Evolutionary conservation across 345 rosid species (phyloP).

Genomic region (Raphanus sativus): DNA sequence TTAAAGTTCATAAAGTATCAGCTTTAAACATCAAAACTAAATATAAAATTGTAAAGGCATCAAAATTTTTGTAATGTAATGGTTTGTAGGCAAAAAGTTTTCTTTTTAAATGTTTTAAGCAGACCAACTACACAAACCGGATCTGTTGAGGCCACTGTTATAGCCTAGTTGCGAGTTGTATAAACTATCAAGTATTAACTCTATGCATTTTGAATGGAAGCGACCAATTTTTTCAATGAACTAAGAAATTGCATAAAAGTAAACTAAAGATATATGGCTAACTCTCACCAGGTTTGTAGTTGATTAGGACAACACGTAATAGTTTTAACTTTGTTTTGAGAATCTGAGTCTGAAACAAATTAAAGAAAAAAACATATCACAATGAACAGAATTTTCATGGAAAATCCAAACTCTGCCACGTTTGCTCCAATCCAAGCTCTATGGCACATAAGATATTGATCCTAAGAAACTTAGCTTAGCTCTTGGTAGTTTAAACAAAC

Average conservation of each 20-base stretch:
- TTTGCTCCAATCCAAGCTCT: constrained; percentile 27
- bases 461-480: constrained; percentile 27
- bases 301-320: background rate
- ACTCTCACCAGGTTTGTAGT: background rate
- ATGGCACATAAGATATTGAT: constrained; percentile 23
- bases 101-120: background rate
- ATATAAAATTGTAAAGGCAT: too few relatives aligned
- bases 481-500: constrained; percentile 30
- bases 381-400: constrained; percentile 6
- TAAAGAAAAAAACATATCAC: constrained; percentile 26
- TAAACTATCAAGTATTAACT: too few relatives aligned
- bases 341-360: background rate
- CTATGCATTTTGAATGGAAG: background rate
- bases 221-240: too few relatives aligned
- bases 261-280: background rate
- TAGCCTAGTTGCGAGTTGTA: too few relatives aligned
- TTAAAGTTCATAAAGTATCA: too few relatives aligned
- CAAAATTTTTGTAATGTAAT: too few relatives aligned
- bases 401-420: constrained; percentile 36
- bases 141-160: background rate
- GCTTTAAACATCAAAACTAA: too few relatives aligned
- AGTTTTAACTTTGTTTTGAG: background rate
- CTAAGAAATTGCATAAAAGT: background rate
- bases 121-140: background rate
- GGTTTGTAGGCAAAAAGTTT: too few relatives aligned